Percentiles rank a stretch among this genome's conserved stretches.
These are phyloP conservation scores for Marvania coccoides DNA, from an alignment of 139 green algal species.

Conservation along the genomic window DNA sequence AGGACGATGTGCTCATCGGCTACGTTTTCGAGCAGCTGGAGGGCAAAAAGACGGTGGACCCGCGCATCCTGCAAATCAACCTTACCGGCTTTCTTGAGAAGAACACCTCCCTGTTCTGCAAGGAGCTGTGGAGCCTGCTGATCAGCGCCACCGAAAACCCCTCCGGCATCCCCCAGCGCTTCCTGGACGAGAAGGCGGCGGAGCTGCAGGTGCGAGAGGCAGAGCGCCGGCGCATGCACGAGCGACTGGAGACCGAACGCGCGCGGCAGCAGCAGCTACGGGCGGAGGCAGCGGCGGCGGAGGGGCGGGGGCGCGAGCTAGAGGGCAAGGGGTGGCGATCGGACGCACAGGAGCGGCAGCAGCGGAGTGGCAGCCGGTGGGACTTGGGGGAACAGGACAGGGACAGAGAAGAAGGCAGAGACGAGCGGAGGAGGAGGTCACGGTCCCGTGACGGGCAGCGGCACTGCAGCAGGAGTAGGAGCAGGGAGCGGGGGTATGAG, in stretches of 20 bases:
- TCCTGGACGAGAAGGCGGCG: conserved; percentile 74
- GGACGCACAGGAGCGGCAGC: background rate
- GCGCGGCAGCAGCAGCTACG: background rate
- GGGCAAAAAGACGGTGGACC: conserved; percentile 53
- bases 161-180: conserved; percentile 71
- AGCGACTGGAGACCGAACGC: conserved; percentile 4
- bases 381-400: too few relatives aligned
- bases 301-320: background rate
- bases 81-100: conserved; percentile 85
- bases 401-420: background rate
- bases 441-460: background rate
- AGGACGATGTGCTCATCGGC: conserved; percentile 92
- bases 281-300: background rate
- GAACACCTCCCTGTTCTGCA: conserved; percentile 85
- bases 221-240: conserved; percentile 47
- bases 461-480: conserved; percentile 2
- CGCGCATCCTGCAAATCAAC: conserved; percentile 72
- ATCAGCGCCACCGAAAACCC: conserved; percentile 51
- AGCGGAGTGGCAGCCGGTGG: background rate
- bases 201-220: conserved; percentile 46
- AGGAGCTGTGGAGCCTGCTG: conserved; percentile 85
- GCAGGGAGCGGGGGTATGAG: background rate
- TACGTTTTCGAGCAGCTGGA: conserved; percentile 88
- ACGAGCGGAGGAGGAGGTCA: background rate
- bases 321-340: conserved; percentile 5